Evolutionary conservation across 345 rosid genomes (phyloP), one percentile per base, ranked within the genome.

Genomic region (Gossypium turneri): DNA sequence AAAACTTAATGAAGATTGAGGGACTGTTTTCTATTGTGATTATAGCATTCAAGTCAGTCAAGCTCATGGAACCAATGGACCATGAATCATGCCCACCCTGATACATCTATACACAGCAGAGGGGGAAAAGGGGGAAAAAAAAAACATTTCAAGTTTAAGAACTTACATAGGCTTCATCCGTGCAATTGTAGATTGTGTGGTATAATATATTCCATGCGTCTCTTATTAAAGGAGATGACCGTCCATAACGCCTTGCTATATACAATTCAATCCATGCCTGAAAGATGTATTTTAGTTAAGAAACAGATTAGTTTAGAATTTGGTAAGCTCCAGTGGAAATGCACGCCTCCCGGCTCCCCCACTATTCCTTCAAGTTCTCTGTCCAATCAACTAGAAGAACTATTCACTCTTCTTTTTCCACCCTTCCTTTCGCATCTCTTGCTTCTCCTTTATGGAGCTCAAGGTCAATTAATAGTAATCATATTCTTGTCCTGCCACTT

Each of bases 141-240:
- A 19, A 25, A 48, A 50, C 72, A 24, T 11, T 16, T 48, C 44
- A 15, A 48, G 13, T 67, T 69, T 51, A 45, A 29, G 47, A 52
- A 85, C 89, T 88, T 82, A 90, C 94, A 73, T 82, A 80, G 68
- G 87, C 88, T 75, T 86, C 89, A 65, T 88, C 94, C 12, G 91
- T 88, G 82, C 94, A 90, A 73, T 90, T 90, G 77, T 88, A 90
- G 75, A 90, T 67, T 11, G 94, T 86, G 83, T 79, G 90, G 76
- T 86, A 82, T 53, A 90, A 80, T 70, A 86, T 82, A 60, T 74
- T 79, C 94, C 94, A 90, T 20, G 94, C 88, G 11, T 86, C 83
- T 72, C 80, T 81, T 51, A 86, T 74, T 34, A 56, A 70, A 70
- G 88, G 78, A 79, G 80, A 75, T 51, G 85, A 59, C 72, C 44